phyloP scores from a whole-genome alignment of 805 yeast species.

The Isabelozyma heimii region DNA sequence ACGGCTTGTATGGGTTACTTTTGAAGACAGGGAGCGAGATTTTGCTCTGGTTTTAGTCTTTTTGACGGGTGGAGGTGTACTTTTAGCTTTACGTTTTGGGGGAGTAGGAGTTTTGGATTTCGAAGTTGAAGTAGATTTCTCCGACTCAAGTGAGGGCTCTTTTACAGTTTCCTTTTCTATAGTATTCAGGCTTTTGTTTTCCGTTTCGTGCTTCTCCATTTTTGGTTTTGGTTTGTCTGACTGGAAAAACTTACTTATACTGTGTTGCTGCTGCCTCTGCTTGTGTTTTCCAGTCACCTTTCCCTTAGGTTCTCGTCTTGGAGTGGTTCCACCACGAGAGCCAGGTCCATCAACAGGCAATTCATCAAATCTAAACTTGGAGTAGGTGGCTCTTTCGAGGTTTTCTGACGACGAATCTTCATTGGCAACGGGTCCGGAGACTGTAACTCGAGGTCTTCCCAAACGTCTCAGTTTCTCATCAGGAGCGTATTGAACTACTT shows the following conservation, averaged over 20 bases:
- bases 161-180: background rate
- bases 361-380: conserved; percentile 33
- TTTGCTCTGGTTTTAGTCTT: conserved; percentile 1
- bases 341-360: conserved; percentile 38
- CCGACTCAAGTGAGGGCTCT: background rate
- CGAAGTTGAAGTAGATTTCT: too few relatives aligned
- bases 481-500: conserved; percentile 32
- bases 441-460: conserved; percentile 32
- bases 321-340: conserved; percentile 32
- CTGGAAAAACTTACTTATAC: background rate
- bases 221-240: background rate
- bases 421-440: background rate
- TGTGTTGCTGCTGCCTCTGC: conserved; percentile 14
- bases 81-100: background rate
- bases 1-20: conserved; percentile 10
- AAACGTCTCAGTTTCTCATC: conserved; percentile 27
- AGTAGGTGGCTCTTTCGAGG: conserved; percentile 25
- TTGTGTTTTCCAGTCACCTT: conserved; percentile 12
- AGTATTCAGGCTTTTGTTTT: background rate
- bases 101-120: conserved; percentile 1
- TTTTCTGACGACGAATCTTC: conserved; percentile 22
- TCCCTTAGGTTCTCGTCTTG: conserved; percentile 19
- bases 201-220: too few relatives aligned
- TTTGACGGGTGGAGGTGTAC: background rate
- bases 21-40: background rate